Conservation (phyloP, 106 monocot genomes). For the Allium sativum region DNA sequence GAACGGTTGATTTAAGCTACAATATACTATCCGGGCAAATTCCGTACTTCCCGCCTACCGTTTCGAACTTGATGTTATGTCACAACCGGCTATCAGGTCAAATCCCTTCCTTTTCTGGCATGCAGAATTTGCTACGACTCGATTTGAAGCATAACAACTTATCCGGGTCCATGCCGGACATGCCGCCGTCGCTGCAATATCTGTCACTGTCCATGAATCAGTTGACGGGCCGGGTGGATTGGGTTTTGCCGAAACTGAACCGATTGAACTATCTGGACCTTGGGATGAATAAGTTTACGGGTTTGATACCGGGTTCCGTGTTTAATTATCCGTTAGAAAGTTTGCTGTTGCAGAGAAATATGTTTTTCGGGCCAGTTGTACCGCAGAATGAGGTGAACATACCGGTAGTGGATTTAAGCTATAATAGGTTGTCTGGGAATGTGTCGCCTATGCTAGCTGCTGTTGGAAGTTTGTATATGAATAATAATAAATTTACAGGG, state of each 20-base stretch:
- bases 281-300: slow-evolving; percentile 40
- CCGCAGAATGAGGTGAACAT: slow-evolving; percentile 33
- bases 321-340: slow-evolving; percentile 29
- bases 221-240: slow-evolving; percentile 35
- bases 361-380: slow-evolving; percentile 25
- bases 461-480: slow-evolving; percentile 48
- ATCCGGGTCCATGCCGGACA: slow-evolving; percentile 33
- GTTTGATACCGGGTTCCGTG: slow-evolving; percentile 34
- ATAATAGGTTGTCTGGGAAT: slow-evolving; percentile 43
- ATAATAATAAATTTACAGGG: slow-evolving; percentile 65
- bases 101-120: slow-evolving; percentile 34
- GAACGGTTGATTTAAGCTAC: slow-evolving; percentile 60
- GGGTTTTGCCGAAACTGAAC: slow-evolving; percentile 35
- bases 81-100: slow-evolving; percentile 47
- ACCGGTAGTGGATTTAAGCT: slow-evolving; percentile 57
- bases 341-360: slow-evolving; percentile 49
- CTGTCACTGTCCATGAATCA: slow-evolving; percentile 42
- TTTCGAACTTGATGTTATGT: slow-evolving; percentile 51
- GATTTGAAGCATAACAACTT: slow-evolving; percentile 57
- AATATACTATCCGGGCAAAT: slow-evolving; percentile 48
- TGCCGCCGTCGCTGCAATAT: slow-evolving; percentile 48
- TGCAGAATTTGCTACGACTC: slow-evolving; percentile 32
- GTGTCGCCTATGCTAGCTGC: slow-evolving; percentile 44
- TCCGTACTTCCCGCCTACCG: slow-evolving; percentile 23
- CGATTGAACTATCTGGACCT: slow-evolving; percentile 49